These are phyloP conservation scores for Monosporascus sp. DNA, from an alignment of 2,329 filamentous ascomycete species.

Conservation along the genomic window DNA sequence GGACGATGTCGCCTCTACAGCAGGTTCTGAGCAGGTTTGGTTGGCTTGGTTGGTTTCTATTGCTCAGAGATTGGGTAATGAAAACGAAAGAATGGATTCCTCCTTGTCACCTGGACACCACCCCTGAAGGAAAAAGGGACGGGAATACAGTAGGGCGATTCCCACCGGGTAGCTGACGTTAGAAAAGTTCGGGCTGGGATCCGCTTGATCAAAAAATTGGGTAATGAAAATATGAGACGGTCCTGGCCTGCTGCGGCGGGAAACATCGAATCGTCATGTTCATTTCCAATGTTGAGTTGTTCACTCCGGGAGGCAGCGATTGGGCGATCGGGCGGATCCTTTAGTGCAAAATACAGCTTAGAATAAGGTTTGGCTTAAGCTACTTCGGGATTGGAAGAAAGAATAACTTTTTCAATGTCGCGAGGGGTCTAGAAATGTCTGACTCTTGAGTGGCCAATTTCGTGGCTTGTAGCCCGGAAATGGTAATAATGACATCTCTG, in stretches of 20 bases:
- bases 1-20: neutral
- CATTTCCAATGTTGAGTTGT: too few species aligned
- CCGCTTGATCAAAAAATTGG: neutral
- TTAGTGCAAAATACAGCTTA: neutral
- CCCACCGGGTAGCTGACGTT: neutral
- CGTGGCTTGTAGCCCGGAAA: neutral
- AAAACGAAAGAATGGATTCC: constrained; percentile 38
- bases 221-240: neutral
- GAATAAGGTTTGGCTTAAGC: neutral
- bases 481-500: neutral
- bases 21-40: constrained; percentile 2
- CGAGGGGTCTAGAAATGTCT: neutral
- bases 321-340: neutral
- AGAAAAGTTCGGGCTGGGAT: neutral
- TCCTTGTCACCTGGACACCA: constrained; percentile 32
- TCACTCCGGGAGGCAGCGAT: too few species aligned
- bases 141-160: neutral
- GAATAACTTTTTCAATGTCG: neutral
- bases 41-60: constrained; percentile 16
- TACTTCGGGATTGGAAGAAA: neutral
- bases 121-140: neutral
- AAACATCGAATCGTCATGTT: too few species aligned
- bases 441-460: neutral
- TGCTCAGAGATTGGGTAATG: constrained; percentile 42
- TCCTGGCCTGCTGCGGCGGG: too few species aligned